Base-by-base conservation (phyloP, 1,284 basidiomycete species). In the Ganoderma sinense region DNA sequence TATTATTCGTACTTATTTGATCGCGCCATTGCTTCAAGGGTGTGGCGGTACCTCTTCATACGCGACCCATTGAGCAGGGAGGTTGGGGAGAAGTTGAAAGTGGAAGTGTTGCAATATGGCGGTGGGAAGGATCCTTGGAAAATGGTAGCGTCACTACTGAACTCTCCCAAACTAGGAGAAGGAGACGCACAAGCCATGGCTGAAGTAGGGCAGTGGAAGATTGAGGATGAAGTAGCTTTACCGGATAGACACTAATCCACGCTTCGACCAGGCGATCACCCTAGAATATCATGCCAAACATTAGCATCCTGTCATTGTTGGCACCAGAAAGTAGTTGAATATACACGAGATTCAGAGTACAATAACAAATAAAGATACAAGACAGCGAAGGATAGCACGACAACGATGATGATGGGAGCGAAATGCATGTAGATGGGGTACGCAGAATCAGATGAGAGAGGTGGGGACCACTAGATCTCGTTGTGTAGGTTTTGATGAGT, bases 1-100 rank as follows among this genome's bases (percentile, higher is more conserved):
- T 99, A 99, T 82, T 99, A 99, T 78, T 97, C 96, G 18, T 99
- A 99, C 80, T 86, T 99, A 8, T 96, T 99, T 74, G 98, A 99
- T 76, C 89, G 97, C 4, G 96, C 96, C 3, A 98, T 99, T 70
- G 97, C 98, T 0, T 94, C 94, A 14, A 89, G 94, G 48, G 91
- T 99, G 0, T 99, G 96, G 94, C 81, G 84, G 14, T 86, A 90
- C 23, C 84, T 98, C 0, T 99, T 99, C 77, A 82, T 83, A 1
- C 71, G 73, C 1, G 84, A 91, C 58, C 93, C 94, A 0, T 80
- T 96, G 23, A 85, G 86, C 70, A 82, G 90, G 39, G 86, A 84
- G 69, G 85, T 84, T 60, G 94, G 97, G 0, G 95, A 98, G 76
- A 87, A 84, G 79, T 94, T 94, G 78, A 97, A 96, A 77, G 77